Conservation (phyloP, 2,329 filamentous ascomycete species). For the Fusarium kyushuense region DNA sequence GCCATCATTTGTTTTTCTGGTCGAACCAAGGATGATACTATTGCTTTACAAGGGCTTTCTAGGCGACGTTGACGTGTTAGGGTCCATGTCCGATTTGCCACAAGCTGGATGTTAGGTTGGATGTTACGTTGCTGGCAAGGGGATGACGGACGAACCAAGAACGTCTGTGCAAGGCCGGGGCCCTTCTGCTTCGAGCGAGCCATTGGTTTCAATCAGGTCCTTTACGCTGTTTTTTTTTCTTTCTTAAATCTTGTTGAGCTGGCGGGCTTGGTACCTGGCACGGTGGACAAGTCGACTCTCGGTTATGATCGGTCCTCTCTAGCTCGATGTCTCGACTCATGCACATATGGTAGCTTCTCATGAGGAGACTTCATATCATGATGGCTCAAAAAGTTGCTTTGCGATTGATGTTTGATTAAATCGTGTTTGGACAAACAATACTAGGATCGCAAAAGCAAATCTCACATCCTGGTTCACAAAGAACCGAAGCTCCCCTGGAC, state of each 20-base stretch:
- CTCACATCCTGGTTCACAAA: conserved; percentile 17
- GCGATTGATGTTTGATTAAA: conserved; percentile 4
- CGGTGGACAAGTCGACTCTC: conserved; percentile 11
- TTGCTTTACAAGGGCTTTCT: conserved; percentile 27
- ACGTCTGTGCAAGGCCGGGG: conserved; percentile 6
- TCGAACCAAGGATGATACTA: conserved; percentile 8
- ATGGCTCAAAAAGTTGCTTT: conserved; percentile 6
- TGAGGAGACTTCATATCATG: conserved; percentile 14
- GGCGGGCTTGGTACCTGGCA: conserved; percentile 7
- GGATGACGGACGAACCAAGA: conserved; percentile 34
- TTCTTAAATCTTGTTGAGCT: conserved; percentile 20
- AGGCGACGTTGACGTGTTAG: conserved; percentile 32
- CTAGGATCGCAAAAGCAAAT: conserved; percentile 31
- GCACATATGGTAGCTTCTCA: conserved; percentile 15
- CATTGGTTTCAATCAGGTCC: conserved; percentile 28
- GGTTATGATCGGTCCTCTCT: conserved; percentile 35
- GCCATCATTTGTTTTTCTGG: conserved; percentile 2
- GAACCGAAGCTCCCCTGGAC: conserved; percentile 27
- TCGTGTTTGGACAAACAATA: conserved; percentile 7
- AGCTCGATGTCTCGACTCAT: conserved; percentile 12
- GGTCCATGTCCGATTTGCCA: conserved; percentile 43
- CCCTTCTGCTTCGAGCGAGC: conserved; percentile 36
- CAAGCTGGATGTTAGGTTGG: conserved; percentile 35
- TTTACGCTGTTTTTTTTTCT: conserved; percentile 4
- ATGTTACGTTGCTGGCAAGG: conserved; percentile 44